phyloP scores from a whole-genome alignment of 257 asterid genomes.

The Voacanga thouarsii region DNA sequence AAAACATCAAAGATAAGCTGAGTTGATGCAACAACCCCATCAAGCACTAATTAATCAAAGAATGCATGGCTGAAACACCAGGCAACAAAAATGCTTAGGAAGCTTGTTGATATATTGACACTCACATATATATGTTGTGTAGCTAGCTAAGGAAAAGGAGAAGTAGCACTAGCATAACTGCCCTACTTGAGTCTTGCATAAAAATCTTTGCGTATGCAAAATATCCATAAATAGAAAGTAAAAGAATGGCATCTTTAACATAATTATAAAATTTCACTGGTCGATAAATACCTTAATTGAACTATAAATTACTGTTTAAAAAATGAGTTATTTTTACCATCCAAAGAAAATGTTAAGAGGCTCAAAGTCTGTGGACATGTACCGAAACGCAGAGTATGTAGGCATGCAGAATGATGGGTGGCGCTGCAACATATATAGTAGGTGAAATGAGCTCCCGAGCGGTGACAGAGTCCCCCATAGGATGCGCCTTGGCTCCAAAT shows the following conservation, averaged over 20 bases:
- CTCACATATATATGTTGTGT: not conserved
- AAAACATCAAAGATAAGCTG: not conserved
- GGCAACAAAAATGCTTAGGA: not conserved
- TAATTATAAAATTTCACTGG: no score
- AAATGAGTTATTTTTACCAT: no score
- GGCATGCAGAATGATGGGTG: not conserved
- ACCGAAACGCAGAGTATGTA: not conserved
- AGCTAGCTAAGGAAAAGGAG: not conserved
- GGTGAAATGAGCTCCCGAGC: constrained; percentile 10
- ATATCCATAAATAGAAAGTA: no score
- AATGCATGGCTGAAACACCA: not conserved
- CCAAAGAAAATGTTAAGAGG: no score
- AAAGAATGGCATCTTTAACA: no score
- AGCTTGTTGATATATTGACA: not conserved
- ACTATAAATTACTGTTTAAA: no score
- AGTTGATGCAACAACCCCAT: not conserved
- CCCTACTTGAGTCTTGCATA: no score
- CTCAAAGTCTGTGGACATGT: no score
- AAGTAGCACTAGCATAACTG: no score
- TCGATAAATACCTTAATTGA: not conserved
- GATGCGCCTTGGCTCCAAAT: constrained; percentile 28
- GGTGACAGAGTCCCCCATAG: constrained; percentile 31
- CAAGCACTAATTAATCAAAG: not conserved
- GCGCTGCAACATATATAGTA: not conserved
- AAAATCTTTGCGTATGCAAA: no score